phyloP scores from a whole-genome alignment of 2,329 filamentous ascomycete genomes.

The Pestalotiopsis sp. region DNA sequence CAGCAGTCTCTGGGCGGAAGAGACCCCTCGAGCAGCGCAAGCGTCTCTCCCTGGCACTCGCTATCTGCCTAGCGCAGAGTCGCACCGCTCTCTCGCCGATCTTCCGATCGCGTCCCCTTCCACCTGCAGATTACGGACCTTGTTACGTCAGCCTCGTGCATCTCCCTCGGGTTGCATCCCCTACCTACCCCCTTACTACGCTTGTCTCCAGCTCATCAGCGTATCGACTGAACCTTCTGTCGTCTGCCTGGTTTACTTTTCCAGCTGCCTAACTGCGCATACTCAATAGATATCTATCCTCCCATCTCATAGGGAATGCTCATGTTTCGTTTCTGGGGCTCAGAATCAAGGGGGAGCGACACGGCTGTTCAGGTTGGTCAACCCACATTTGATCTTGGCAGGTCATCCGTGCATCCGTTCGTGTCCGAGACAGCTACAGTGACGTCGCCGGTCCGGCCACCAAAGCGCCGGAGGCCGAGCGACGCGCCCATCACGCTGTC shows the following conservation, averaged over 20 bases:
- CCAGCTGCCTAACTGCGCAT: conserved; percentile 6
- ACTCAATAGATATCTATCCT: not conserved
- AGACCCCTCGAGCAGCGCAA: conserved; percentile 1
- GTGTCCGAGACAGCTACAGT: conserved; percentile 26
- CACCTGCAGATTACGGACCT: conserved; percentile 16
- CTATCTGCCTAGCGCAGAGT: conserved; percentile 7
- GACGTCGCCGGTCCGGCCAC: conserved; percentile 26
- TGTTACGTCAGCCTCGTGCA: conserved; percentile 34
- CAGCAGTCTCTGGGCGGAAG: not conserved
- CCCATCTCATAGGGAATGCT: conserved; percentile 38
- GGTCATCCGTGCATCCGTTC: conserved; percentile 32
- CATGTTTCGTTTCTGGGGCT: conserved; percentile 66
- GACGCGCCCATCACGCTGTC: conserved; percentile 34
- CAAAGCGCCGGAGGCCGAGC: conserved; percentile 32
- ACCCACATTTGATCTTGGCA: conserved; percentile 39
- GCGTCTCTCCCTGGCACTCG: not conserved
- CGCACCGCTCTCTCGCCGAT: conserved; percentile 13
- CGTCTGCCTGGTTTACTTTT: conserved; percentile 8
- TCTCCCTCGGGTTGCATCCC: conserved; percentile 26
- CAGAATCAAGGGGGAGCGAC: conserved; percentile 60
- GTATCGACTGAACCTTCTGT: conserved; percentile 1
- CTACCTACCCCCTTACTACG: conserved; percentile 19
- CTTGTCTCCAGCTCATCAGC: conserved; percentile 11
- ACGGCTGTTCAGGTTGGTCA: conserved; percentile 45
- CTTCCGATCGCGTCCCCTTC: conserved; percentile 12